Conservation (phyloP, 768 basidiomycete species). For the Leccinum uliginosum region DNA sequence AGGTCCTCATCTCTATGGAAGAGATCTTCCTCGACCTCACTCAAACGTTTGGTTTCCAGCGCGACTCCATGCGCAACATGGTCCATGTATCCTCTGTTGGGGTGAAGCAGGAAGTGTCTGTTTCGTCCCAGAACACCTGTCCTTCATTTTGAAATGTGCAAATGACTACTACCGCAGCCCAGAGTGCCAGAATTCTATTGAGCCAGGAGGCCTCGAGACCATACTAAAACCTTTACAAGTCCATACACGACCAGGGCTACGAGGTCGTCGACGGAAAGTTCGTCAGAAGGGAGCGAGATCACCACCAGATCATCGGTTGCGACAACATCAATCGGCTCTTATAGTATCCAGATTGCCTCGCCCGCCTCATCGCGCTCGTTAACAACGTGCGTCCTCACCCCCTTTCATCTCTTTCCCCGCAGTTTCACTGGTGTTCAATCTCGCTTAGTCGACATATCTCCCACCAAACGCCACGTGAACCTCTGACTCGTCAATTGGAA, state of each 20-base stretch:
- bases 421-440: constrained; percentile 44
- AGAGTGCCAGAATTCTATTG: constrained; percentile 92
- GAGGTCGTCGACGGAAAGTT: constrained; percentile 95
- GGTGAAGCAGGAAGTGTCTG: constrained; percentile 97
- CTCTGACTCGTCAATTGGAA: constrained; percentile 92
- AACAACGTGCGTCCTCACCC: constrained; percentile 61
- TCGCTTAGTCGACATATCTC: constrained; percentile 86
- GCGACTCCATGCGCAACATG: constrained; percentile 95
- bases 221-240: constrained; percentile 94
- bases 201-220: constrained; percentile 83
- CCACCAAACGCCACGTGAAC: constrained; percentile 90
- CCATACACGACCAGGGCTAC: constrained; percentile 96
- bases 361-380: constrained; percentile 80
- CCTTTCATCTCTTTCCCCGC: neutral
- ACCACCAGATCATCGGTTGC: constrained; percentile 94
- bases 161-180: constrained; percentile 99
- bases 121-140: constrained; percentile 93
- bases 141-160: constrained; percentile 99
- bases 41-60: constrained; percentile 98
- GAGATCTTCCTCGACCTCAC: constrained; percentile 97
- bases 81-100: constrained; percentile 86
- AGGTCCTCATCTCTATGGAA: constrained; percentile 95
- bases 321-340: constrained; percentile 99
- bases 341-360: constrained; percentile 98
- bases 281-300: constrained; percentile 90